Base-by-base conservation (phyloP, 352 stramenopile species). In the Globisporangium echinulatum region DNA sequence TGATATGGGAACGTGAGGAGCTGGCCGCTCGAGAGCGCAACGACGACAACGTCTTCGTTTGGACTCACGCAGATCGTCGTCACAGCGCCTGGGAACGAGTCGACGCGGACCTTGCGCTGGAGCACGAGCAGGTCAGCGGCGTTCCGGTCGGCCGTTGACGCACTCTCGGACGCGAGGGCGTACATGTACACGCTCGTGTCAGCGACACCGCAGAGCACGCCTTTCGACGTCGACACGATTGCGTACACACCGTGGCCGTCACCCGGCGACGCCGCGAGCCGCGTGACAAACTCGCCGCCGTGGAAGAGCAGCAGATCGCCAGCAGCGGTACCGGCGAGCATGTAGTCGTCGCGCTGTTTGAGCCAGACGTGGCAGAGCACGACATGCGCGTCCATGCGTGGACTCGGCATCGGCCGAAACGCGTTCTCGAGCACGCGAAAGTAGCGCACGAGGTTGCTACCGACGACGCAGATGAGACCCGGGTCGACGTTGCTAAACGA, bases 261-360 rank as follows among this genome's bases (percentile, higher is more conserved):
- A 0, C 82, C 79, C 0, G 80, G 80, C 17, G 85, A 92, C 14
- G 68, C 76, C 19, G 58, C 59, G 3, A 90, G 70, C 10, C 79
- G 70, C 25, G 77, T 76, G 4, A 85, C 62, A 51, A 91, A 87
- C 58, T 92, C 82, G 0, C 82, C 85, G 33, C 72, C 74, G 40
- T 88, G 77, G 63, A 97, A 97, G 39, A 98, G 64, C 36, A 98
- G 62, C 37, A 98, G 58, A 47, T 96, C 82, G 8, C 90, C 92
- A 0, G 69, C 70, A 47, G 75, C 69, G 9, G 91, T 97, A 44
- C 87, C 90, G 40, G 92, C 79, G 9, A 98, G 63, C 52, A 96
- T 71, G 62, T 89, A 85, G 68, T 98, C 87, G 33, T 98, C 86
- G 6, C 82, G 77, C 61, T 94, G 82, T 54, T 95, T 93, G 58